Base-by-base conservation (phyloP, 441 rosid species). In the Pelargonium cotyledonis region DNA sequence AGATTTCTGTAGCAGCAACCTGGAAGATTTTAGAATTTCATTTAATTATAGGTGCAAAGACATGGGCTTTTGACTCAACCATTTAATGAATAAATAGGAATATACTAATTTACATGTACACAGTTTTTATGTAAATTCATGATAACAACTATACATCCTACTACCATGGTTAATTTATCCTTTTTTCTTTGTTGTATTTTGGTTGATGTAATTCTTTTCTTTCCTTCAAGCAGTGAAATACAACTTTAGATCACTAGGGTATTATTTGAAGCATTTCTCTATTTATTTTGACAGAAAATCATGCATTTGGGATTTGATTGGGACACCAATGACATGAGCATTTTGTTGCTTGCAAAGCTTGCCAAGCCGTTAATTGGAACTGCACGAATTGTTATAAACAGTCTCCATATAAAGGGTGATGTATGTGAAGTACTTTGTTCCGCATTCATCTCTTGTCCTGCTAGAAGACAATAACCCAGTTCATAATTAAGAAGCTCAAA, bases 341-440 rank as follows among this genome's bases (percentile, higher is more conserved):
- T 94, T 70, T 77, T 94, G 88, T 78, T 94, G 81, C 85, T 81
- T 38, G 96, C 92, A 21, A 94, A 90, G 83, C 73, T 94, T 76
- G 95, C 96, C 65, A 91, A 77, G 82, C 96, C 97, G 29, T 85
- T 91, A 66, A 80, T 82, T 68, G 90, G 99, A 66, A 87, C 93
- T 72, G 99, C 97, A 74, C 78, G 92, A 74, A 91, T 94, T 68
- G 85, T 94, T 71, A 80, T 88, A 74, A 89, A 94, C 81, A 89
- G 94, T 81, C 94, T 94, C 70, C 90, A 86, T 77, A 84, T 94
- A 75, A 91, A 89, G 86, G 99, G 99, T 26, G 97, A 94, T 79
- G 99, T 94, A 87, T 57, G 97, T 80, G 29, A 64, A 70, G 19
- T 55, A 23, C 60, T 57, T 51, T 3, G 12, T 61, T 49, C 51